A percentile compares a stretch with the other conserved stretches of the same genome.
phyloP scores from a whole-genome alignment of 2,329 filamentous ascomycete genomes.

The Aspergillus pseudoterreus region DNA sequence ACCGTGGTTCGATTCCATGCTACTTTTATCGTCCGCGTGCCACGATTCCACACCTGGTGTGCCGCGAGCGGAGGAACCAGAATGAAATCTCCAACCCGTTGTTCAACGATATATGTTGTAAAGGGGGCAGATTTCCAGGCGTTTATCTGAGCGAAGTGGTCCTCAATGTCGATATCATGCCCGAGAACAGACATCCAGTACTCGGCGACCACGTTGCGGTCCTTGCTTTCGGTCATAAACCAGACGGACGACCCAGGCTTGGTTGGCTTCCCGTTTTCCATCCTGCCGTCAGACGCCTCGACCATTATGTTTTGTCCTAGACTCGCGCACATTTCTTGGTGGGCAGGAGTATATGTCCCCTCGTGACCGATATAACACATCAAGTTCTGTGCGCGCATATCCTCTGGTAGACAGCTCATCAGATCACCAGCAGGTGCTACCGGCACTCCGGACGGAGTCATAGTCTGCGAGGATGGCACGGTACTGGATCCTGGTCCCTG shows the following conservation, averaged over 20 bases:
- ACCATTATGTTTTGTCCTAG: conserved; percentile 99
- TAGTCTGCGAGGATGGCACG: conserved; percentile 41
- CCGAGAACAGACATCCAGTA: conserved; percentile 92
- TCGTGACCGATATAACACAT: conserved; percentile 99
- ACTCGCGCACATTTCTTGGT: conserved; percentile 96
- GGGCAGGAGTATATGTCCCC: conserved; percentile 91
- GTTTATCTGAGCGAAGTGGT: conserved; percentile 92
- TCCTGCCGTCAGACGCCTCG: conserved; percentile 66
- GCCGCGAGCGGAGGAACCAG: conserved; percentile 88
- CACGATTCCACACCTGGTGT: conserved; percentile 97
- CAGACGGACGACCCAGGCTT: conserved; percentile 87
- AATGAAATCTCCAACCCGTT: conserved; percentile 86
- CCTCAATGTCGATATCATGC: conserved; percentile 94
- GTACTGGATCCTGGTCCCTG: conserved; percentile 49
- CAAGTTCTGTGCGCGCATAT: conserved; percentile 91
- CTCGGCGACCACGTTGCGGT: conserved; percentile 83
- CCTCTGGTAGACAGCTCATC: conserved; percentile 83
- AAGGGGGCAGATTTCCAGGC: conserved; percentile 95
- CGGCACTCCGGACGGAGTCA: conserved; percentile 45
- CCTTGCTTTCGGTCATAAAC: conserved; percentile 98
- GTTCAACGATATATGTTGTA: conserved; percentile 87
- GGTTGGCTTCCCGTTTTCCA: conserved; percentile 65
- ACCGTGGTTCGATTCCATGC: conserved; percentile 96
- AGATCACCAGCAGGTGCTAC: conserved; percentile 78
- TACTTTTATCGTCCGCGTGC: conserved; percentile 93